Conservation (phyloP, 2,329 filamentous ascomycete species). For the Aspergillus luchuensis region DNA sequence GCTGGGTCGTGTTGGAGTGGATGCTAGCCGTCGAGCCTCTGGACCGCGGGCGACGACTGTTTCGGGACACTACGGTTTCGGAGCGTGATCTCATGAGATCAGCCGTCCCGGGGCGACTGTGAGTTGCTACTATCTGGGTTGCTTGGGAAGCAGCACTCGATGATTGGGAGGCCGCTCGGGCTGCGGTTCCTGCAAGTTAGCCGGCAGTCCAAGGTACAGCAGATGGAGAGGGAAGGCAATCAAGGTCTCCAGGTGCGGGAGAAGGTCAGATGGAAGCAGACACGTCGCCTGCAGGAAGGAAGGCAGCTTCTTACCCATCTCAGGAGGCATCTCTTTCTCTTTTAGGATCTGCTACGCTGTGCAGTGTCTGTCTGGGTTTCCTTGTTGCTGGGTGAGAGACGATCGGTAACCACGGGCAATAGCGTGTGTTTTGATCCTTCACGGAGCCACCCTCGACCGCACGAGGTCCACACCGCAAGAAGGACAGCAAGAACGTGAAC, state of each 20-base stretch:
- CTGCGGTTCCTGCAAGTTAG: constrained; percentile 27
- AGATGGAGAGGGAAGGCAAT: constrained; percentile 6
- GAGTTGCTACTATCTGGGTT: constrained; percentile 39
- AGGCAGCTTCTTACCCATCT: constrained; percentile 34
- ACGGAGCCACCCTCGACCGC: constrained; percentile 27
- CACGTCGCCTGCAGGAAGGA: constrained; percentile 14
- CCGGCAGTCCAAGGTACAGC: constrained; percentile 9
- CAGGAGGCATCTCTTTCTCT: constrained; percentile 33
- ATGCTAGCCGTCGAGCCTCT: constrained; percentile 51
- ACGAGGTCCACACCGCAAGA: constrained; percentile 19
- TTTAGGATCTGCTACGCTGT: constrained; percentile 19
- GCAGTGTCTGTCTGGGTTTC: constrained; percentile 22
- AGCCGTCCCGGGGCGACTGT: constrained; percentile 44
- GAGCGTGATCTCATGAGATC: constrained; percentile 46
- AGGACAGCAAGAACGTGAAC: not conserved
- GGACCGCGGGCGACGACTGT: constrained; percentile 46
- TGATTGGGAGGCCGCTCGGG: constrained; percentile 40
- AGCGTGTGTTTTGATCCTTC: constrained; percentile 33
- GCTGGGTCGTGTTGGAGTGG: constrained; percentile 50
- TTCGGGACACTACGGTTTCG: constrained; percentile 43
- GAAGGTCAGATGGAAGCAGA: constrained; percentile 3
- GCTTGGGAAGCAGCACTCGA: constrained; percentile 42
- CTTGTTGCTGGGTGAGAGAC: constrained; percentile 26
- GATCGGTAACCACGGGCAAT: constrained; percentile 33
- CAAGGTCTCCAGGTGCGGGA: not conserved